Evolutionary conservation across 2,329 filamentous ascomycete genomes (phyloP), one percentile per base, ranked within the genome.

Genomic region (Exophiala spinifera): DNA sequence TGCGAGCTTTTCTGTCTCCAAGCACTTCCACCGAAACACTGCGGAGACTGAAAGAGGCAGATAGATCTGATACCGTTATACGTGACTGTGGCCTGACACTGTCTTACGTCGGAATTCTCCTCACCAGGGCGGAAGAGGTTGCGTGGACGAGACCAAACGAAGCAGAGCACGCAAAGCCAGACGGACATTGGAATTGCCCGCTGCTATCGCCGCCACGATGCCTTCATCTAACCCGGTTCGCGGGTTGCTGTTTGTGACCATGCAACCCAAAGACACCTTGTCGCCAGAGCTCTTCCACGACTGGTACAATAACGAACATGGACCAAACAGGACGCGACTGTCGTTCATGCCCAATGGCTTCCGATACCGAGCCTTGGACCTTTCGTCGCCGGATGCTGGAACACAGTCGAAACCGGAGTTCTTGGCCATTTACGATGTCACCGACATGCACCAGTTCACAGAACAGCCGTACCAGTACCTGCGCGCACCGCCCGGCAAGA

Each of bases 261-360:
- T 95, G 86, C 85, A 91, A 72, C 89, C 89, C 64, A 49, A 57
- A 17, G 42, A 53, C 23, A 50, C 46, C 13, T 37, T 57, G 13
- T 50, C 50, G 10, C 44, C 52, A 13, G 48, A 51, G 4, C 47
- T 88, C 65, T 95, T 95, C 73, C 87, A 95, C 71, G 89, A 95
- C 69, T 92, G 89, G 88, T 95, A 95, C 76, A 91, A 95, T 75
- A 94, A 91, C 71, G 90, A 95, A 74, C 90, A 95, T 73, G 90
- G 90, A 50, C 90, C 90, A 15, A 82, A 85, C 14, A 86, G 90
- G 45, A 80, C 95, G 5, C 86, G 89, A 46, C 74, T 95, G 13
- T 83, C 88, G 3, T 84, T 87, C 64, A 84, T 91, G 67, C 69
- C 74, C 62, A 94, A 89, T 69, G 90, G 90, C 55, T 85, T 94